A percentile compares a stretch with the other conserved stretches of the same genome.
phyloP scores from a whole-genome alignment of 2,329 filamentous ascomycete genomes.

The Orbilia quercus region DNA sequence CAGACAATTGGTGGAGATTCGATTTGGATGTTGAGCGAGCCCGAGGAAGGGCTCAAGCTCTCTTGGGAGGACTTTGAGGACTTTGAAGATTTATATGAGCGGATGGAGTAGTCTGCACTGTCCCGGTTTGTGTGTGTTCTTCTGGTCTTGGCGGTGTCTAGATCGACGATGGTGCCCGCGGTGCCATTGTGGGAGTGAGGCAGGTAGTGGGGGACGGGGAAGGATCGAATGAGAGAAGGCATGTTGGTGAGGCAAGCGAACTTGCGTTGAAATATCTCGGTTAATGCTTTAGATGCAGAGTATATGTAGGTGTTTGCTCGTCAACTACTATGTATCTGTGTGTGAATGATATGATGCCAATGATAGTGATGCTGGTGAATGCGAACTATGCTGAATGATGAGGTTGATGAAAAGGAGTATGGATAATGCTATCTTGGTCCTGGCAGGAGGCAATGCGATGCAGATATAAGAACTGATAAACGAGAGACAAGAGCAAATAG shows the following conservation, averaged over 20 bases:
- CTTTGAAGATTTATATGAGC: constrained; percentile 47
- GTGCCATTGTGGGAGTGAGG: constrained; percentile 45
- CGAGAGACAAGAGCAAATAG: constrained; percentile 47
- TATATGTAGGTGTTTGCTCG: too few relatives aligned
- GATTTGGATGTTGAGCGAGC: constrained; percentile 65
- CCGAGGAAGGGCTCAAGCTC: constrained; percentile 36
- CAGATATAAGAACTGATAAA: too few relatives aligned
- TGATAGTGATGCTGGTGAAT: constrained; percentile 18
- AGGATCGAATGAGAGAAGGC: constrained; percentile 52
- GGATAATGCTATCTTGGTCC: constrained; percentile 34
- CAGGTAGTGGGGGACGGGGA: constrained; percentile 48
- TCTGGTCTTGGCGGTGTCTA: constrained; percentile 32
- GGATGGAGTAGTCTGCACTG: constrained; percentile 47
- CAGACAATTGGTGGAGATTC: constrained; percentile 90
- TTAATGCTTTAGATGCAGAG: not conserved
- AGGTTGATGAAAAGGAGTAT: too few relatives aligned
- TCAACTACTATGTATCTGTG: too few relatives aligned
- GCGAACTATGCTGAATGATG: constrained; percentile 13
- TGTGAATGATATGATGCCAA: too few relatives aligned
- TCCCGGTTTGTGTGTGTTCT: constrained; percentile 24
- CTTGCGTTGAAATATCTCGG: too few relatives aligned
- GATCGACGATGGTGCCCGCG: constrained; percentile 50
- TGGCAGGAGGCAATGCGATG: constrained; percentile 35
- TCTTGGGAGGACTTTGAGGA: constrained; percentile 51
- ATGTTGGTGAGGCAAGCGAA: too few relatives aligned